Base-by-base conservation (phyloP, 345 rosid genomes). In the Gossypium arboreum region DNA sequence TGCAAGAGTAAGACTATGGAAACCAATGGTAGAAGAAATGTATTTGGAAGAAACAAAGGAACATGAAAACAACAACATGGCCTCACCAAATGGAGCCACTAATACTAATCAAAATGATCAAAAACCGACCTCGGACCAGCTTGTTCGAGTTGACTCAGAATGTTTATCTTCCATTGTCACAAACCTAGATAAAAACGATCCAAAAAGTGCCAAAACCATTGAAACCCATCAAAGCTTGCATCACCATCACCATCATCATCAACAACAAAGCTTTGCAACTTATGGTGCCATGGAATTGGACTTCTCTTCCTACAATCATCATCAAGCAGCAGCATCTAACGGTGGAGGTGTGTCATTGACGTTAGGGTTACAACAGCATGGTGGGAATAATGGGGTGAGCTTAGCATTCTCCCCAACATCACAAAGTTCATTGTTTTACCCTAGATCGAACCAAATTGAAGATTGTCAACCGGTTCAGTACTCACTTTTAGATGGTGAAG, bases 11-110 rank as follows among this genome's bases (percentile, higher is more conserved):
- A 92, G 99, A 86, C 85, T 96, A 17, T 96, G 99, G 99, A 96
- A 96, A 73, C 99, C 99, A 20, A 96, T 96, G 99, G 93, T 96
- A 68, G 99, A 96, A 85, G 98, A 96, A 73, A 93, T 96, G 97
- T 93, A 96, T 79, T 50, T 81, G 71, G 99, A 96, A 85, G 99
- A 96, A 83, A 79, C 88, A 67, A 92, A 85, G 73, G 97, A 90
- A 62, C 83, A 81, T 52, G 90, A 83, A 43, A 56, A 16, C 72
- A 84, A 76, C 82, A 84, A 76, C 82, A 71, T 83, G 77, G 87
- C 81, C 2, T 85, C 85, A 29, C 68, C 88, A 1, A 89, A 84
- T 63, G 88, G 83, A 1, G 68, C 66, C 12, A 59, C 61, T 58
- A 29, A 58, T 65, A 78, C 71, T 45, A 89, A 86, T 18, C 86